phyloP scores from a whole-genome alignment of 2,329 filamentous ascomycete genomes.

The Aspergillus caelatus region DNA sequence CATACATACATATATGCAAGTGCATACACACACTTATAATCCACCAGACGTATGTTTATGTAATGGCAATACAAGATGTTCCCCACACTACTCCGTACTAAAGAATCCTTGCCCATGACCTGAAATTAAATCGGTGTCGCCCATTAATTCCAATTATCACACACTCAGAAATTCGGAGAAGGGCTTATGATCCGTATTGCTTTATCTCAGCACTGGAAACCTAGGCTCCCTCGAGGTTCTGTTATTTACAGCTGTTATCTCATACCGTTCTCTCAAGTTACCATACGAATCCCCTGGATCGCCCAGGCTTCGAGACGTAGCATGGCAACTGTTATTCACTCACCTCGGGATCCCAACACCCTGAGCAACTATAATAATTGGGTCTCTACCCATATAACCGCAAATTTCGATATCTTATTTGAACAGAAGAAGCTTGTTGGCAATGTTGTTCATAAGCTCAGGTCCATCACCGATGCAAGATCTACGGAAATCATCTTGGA shows the following conservation, averaged over 20 bases:
- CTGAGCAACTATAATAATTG: constrained; percentile 89
- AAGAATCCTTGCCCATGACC: background rate
- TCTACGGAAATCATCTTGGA: constrained; percentile 82
- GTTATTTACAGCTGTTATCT: background rate
- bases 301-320: constrained; percentile 28
- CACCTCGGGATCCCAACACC: constrained; percentile 80
- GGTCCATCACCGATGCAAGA: constrained; percentile 73
- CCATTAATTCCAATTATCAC: background rate
- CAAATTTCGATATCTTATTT: constrained; percentile 83
- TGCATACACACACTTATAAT: no score
- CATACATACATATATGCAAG: background rate
- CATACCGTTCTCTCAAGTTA: background rate
- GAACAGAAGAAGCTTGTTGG: constrained; percentile 75
- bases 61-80: background rate
- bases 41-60: background rate
- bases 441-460: constrained; percentile 73
- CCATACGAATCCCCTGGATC: constrained; percentile 13
- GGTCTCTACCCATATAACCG: constrained; percentile 79
- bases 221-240: constrained; percentile 8
- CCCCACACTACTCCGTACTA: background rate
- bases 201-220: constrained; percentile 7
- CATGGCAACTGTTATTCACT: constrained; percentile 45
- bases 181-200: constrained; percentile 6
- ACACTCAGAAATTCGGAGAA: background rate
- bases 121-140: background rate